Conservation (phyloP, 345 rosid species). For the Noccaea bulbosa region DNA sequence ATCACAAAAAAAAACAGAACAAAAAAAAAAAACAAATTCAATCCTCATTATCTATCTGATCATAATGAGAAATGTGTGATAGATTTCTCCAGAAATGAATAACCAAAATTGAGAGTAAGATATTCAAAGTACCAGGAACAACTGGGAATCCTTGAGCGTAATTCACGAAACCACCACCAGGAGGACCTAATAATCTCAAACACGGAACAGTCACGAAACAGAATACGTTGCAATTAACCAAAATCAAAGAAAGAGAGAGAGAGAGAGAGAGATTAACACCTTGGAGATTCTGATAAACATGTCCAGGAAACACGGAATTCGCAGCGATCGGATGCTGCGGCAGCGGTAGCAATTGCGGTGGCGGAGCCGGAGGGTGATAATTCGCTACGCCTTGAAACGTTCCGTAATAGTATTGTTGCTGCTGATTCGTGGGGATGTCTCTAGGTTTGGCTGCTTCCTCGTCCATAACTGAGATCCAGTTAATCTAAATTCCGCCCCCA, state of each 20-base stretch:
- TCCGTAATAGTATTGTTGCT: constrained; percentile 59
- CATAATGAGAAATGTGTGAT: background rate
- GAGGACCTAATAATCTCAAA: constrained; percentile 26
- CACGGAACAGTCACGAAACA: constrained; percentile 1
- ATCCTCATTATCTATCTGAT: constrained; percentile 1
- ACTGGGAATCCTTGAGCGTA: constrained; percentile 43
- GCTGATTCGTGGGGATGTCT: constrained; percentile 35
- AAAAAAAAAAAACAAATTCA: background rate
- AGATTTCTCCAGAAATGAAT: background rate
- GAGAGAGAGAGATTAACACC: constrained; percentile 37
- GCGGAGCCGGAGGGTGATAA: constrained; percentile 55
- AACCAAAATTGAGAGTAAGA: background rate
- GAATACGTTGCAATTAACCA: background rate
- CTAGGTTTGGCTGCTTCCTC: constrained; percentile 53
- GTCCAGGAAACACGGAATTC: constrained; percentile 40
- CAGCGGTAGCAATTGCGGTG: constrained; percentile 53
- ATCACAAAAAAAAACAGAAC: background rate
- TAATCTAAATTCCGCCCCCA: background rate
- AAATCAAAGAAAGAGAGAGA: background rate
- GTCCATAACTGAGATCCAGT: constrained; percentile 47
- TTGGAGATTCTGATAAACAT: constrained; percentile 55
- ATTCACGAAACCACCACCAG: constrained; percentile 35
- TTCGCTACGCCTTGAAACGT: constrained; percentile 94
- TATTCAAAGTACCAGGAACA: constrained; percentile 37
- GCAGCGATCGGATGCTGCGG: constrained; percentile 39